phyloP scores from a whole-genome alignment of 345 rosid species.

The Conringia planisiliqua region DNA sequence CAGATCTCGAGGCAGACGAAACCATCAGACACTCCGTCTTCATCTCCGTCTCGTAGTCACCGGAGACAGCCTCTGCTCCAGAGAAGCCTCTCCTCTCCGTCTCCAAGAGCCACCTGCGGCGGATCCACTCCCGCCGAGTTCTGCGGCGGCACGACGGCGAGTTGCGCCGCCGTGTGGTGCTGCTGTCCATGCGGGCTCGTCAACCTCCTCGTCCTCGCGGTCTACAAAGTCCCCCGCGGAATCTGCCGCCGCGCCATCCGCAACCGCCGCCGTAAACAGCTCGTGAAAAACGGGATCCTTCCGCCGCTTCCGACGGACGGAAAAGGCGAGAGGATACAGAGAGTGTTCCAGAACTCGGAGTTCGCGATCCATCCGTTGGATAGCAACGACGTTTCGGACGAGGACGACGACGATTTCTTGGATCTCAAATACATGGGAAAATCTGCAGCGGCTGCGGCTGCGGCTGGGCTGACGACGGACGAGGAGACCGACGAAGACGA shows the following conservation, averaged over 20 bases:
- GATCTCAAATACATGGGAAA: slow-evolving; percentile 12
- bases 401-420: slow-evolving; percentile 16
- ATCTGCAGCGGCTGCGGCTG: background rate
- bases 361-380: slow-evolving; percentile 32
- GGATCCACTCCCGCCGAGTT: slow-evolving; percentile 35
- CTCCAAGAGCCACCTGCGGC: slow-evolving; percentile 15
- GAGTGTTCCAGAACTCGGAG: slow-evolving; percentile 36
- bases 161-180: slow-evolving; percentile 71
- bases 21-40: slow-evolving; percentile 29
- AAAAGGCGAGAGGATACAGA: slow-evolving; percentile 15
- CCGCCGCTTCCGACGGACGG: slow-evolving; percentile 21
- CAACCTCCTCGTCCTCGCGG: slow-evolving; percentile 49
- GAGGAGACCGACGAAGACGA: slow-evolving; percentile 30
- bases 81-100: slow-evolving; percentile 17
- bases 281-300: slow-evolving; percentile 35
- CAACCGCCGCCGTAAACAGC: slow-evolving; percentile 35
- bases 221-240: slow-evolving; percentile 56
- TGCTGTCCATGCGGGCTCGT: slow-evolving; percentile 65
- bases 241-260: slow-evolving; percentile 49
- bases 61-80: slow-evolving; percentile 35
- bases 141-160: slow-evolving; percentile 62
- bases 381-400: slow-evolving; percentile 28
- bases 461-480: slow-evolving; percentile 28
- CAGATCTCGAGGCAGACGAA: slow-evolving; percentile 23
- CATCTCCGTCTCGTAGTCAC: slow-evolving; percentile 29